Conservation (phyloP, 345 rosid genomes). For the Hevea brasiliensis region DNA sequence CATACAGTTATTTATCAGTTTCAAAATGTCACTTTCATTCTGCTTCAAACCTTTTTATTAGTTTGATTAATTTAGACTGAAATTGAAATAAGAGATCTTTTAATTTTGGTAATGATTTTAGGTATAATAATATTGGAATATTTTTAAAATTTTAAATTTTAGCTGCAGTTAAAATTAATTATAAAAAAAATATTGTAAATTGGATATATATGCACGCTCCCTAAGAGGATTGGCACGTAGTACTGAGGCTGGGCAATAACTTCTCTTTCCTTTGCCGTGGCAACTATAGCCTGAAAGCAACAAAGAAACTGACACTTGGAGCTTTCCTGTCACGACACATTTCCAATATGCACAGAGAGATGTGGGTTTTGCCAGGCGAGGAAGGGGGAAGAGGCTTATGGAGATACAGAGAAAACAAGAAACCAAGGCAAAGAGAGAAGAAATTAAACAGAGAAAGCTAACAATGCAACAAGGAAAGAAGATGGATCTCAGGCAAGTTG, state of each 20-base stretch:
- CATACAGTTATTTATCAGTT: too few relatives aligned
- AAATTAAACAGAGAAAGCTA: background rate
- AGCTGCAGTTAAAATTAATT: too few relatives aligned
- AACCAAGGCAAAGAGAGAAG: background rate
- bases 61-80: too few relatives aligned
- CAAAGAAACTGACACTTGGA: background rate
- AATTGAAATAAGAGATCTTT: too few relatives aligned
- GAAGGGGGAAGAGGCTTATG: background rate
- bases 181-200: too few relatives aligned
- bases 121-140: too few relatives aligned
- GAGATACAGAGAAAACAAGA: background rate
- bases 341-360: background rate
- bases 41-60: too few relatives aligned
- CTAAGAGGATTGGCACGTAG: background rate
- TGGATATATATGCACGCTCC: too few relatives aligned
- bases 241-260: background rate
- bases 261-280: too few relatives aligned
- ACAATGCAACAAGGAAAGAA: constrained; percentile 23
- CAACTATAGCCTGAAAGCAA: background rate
- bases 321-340: background rate
- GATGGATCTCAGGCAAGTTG: constrained; percentile 17
- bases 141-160: too few relatives aligned
- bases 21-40: too few relatives aligned
- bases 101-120: too few relatives aligned
- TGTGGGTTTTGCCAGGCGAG: background rate